These are phyloP conservation scores for Penicillium glabrum DNA, from an alignment of 2,329 filamentous ascomycete genomes.

Conservation along the genomic window DNA sequence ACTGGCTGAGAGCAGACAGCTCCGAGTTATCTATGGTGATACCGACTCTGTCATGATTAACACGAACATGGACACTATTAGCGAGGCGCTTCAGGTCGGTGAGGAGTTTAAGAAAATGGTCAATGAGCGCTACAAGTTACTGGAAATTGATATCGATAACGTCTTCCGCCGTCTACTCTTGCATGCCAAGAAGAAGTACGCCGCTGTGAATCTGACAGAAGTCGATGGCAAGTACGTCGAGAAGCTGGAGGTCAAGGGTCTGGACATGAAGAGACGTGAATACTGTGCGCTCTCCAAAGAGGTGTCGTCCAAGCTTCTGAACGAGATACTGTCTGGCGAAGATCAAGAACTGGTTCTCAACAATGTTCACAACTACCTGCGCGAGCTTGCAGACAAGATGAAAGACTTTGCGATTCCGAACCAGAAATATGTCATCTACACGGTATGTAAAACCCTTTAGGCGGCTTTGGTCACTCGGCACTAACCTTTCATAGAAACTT, in stretches of 20 bases:
- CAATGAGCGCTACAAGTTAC: conserved; percentile 85
- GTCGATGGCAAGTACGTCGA: conserved; percentile 86
- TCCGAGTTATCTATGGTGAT: conserved; percentile 97
- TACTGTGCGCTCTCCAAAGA: conserved; percentile 96
- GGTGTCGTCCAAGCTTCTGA: conserved; percentile 83
- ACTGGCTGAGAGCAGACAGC: conserved; percentile 82
- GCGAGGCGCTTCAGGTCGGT: conserved; percentile 86
- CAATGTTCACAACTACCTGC: conserved; percentile 89
- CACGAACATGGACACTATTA: conserved; percentile 90
- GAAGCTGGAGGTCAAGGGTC: conserved; percentile 95
- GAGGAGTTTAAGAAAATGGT: conserved; percentile 93
- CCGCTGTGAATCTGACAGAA: conserved; percentile 90
- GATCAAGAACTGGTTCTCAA: conserved; percentile 84
- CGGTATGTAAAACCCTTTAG: conserved; percentile 45
- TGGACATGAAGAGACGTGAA: conserved; percentile 97
- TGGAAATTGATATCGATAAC: conserved; percentile 98
- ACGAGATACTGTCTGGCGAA: conserved; percentile 91
- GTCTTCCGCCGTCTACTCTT: conserved; percentile 89
- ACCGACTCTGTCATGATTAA: conserved; percentile 99
- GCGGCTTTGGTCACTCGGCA: neutral
- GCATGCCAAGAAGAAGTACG: conserved; percentile 99
- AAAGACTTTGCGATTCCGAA: conserved; percentile 71
- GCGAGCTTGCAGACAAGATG: conserved; percentile 83
- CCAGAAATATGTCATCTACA: conserved; percentile 95
- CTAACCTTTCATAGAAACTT: conserved; percentile 62